A percentile compares a stretch with the other conserved stretches of the same genome.
Conservation (phyloP, 495 filamentous ascomycete species). For the Penicillium atrosanguineum region DNA sequence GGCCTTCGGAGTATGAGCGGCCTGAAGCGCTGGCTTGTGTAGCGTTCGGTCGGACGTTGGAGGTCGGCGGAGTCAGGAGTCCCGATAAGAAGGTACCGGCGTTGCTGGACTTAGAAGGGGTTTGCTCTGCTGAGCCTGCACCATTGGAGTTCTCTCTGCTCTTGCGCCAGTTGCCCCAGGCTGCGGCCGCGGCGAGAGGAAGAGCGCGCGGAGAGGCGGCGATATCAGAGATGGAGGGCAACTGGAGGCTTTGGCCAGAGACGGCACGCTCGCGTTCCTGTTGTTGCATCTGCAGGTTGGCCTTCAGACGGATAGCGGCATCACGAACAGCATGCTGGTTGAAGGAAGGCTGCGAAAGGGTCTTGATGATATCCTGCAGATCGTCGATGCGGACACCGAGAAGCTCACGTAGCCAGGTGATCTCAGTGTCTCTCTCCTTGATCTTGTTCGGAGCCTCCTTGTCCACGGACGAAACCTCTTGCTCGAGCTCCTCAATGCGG, state of each 20-base stretch:
- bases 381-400: constrained; percentile 87
- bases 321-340: constrained; percentile 77
- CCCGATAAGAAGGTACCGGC: constrained; percentile 62
- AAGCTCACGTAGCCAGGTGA: constrained; percentile 90
- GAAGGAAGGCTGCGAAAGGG: constrained; percentile 68
- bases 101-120: constrained; percentile 60
- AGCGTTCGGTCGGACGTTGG: constrained; percentile 59
- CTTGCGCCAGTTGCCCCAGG: constrained; percentile 83
- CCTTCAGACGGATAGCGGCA: constrained; percentile 85
- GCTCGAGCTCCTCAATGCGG: constrained; percentile 82
- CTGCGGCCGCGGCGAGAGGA: constrained; percentile 76
- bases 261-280: constrained; percentile 79
- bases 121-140: constrained; percentile 50
- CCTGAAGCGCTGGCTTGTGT: constrained; percentile 37
- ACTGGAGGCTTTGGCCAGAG: constrained; percentile 45
- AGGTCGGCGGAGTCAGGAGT: constrained; percentile 77
- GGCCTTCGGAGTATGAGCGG: constrained; percentile 45
- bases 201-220: constrained; percentile 76
- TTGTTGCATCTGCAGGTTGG: constrained; percentile 96
- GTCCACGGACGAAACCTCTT: constrained; percentile 62
- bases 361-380: constrained; percentile 84
- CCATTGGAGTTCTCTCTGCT: constrained; percentile 43
- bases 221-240: constrained; percentile 58
- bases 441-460: constrained; percentile 74
- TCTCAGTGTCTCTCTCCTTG: constrained; percentile 88